Evolutionary conservation across 2,329 filamentous ascomycete genomes (phyloP), one percentile per base, ranked within the genome.

Genomic region (Cladosporium phlei): DNA sequence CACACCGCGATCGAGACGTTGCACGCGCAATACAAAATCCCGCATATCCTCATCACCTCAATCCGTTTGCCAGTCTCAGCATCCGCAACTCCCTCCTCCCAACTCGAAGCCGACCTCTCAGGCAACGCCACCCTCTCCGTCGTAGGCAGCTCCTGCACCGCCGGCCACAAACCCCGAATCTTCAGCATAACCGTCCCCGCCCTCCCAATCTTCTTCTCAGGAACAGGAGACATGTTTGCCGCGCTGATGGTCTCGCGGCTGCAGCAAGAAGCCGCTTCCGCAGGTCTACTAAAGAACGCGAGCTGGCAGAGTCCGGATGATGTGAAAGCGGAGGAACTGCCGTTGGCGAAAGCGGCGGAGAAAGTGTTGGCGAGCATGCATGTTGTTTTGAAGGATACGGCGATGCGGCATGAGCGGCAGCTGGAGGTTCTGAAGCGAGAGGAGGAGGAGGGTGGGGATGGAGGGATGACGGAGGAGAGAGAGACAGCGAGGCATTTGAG

Each of bases 171-270:
- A 32, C 82, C 91, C 0, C 83, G 93, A n/a, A 77, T 91, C 43
- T 98, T 97, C 74, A 83, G 85, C 59, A 83, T 97, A 59, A 81
- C 86, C 47, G 88, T 96, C 47, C 89, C 91, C 0, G 80, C 85
- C 21, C 83, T 96, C 50, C 86, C 95, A 62, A 87, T 89, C 69
- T 95, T 93, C 74, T 98, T 97, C 69, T 89, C 86, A 58, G 93
- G 93, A 30, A 97, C 94, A 0, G 93, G 93, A 37, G 93, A 98
- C 71, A 96, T 98, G 91, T 97, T 98, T 63, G 91, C 89, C 22
- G 91, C 91, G 6, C 76, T 98, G 35, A 89, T 88, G 62, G 82
- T 95, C 1, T 87, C 87, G 30, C 82, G 91, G 22, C 81, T 98
- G 61, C 83, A 91, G 48, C 88, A 97, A 71, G 89, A 88, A 20